Base-by-base conservation (phyloP, 768 basidiomycete species). In the Leucocoprinus leucothites region DNA sequence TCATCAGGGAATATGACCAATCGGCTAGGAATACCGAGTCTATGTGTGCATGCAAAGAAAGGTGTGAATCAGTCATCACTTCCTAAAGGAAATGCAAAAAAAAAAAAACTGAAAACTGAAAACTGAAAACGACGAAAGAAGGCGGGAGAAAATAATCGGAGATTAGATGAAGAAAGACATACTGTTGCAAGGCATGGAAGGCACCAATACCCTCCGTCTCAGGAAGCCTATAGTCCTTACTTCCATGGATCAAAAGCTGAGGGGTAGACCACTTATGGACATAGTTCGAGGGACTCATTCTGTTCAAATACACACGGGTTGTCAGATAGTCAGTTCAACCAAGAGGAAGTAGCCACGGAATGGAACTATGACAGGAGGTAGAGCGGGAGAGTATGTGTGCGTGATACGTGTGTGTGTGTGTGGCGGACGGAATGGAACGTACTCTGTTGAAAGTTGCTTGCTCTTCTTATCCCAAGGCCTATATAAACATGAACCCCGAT, bases 101-200 rank as follows among this genome's bases (percentile, higher is more conserved):
- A 11, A 3, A 2, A 24, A 9, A 34, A 19, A 19, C 24, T 18
- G 19, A 13, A 25, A 11, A n/a, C n/a, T n/a, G n/a, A n/a, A n/a
- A n/a, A n/a, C n/a, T n/a, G n/a, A n/a, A n/a, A n/a, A n/a, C n/a
- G n/a, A n/a, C n/a, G n/a, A n/a, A n/a, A n/a, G n/a, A n/a, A n/a
- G n/a, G n/a, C n/a, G n/a, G n/a, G n/a, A n/a, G n/a, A n/a, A n/a
- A n/a, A n/a, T n/a, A n/a, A n/a, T n/a, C n/a, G n/a, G n/a, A n/a
- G n/a, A n/a, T n/a, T n/a, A n/a, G n/a, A n/a, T n/a, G n/a, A n/a
- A n/a, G 13, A 45, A 9, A 28, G 18, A 45, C 49, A 76, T 62
- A 90, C 89, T 90, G 85, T 66, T 91, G 89, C 51, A 94, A 69
- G 9, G 89, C 91, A 61, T 94, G 89, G 80, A 91, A 95, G 7